Evolutionary conservation across 306 rosid species (phyloP).

Genomic region (Trifolium pratense): DNA sequence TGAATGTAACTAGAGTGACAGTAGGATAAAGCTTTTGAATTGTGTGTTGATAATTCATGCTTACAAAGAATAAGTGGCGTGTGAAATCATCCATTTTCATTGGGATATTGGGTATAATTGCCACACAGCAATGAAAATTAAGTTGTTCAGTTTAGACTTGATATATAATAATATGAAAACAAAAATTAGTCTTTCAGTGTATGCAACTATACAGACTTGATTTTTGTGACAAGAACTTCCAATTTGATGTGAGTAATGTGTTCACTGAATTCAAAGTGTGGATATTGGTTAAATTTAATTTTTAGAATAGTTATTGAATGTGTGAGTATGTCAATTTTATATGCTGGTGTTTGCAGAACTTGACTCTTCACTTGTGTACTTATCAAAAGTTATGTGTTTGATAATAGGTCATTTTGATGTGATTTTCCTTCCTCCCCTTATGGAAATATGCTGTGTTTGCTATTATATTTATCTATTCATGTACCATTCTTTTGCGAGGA

Average conservation of each 20-base stretch:
- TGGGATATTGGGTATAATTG: background rate
- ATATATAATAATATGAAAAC: background rate
- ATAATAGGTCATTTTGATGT: background rate
- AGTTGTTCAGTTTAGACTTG: background rate
- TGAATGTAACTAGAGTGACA: background rate
- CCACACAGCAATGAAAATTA: background rate
- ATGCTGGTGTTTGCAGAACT: background rate
- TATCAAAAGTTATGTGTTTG: background rate
- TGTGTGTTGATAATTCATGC: background rate
- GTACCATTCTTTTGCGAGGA: background rate
- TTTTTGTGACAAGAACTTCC: background rate
- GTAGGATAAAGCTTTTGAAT: background rate
- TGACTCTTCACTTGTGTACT: background rate
- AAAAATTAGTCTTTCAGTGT: background rate
- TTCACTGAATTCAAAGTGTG: background rate
- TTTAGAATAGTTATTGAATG: background rate
- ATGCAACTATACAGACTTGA: background rate
- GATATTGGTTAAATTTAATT: background rate
- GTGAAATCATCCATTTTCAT: background rate
- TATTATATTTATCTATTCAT: background rate
- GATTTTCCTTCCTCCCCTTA: background rate
- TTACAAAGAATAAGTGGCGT: background rate
- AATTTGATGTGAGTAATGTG: background rate
- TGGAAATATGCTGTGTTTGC: background rate
- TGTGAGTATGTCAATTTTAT: slow-evolving; percentile 1